A percentile compares a stretch with the other conserved stretches of the same genome.
Conservation (phyloP, 1,284 basidiomycete genomes). For the Ceratobasidium sp. region DNA sequence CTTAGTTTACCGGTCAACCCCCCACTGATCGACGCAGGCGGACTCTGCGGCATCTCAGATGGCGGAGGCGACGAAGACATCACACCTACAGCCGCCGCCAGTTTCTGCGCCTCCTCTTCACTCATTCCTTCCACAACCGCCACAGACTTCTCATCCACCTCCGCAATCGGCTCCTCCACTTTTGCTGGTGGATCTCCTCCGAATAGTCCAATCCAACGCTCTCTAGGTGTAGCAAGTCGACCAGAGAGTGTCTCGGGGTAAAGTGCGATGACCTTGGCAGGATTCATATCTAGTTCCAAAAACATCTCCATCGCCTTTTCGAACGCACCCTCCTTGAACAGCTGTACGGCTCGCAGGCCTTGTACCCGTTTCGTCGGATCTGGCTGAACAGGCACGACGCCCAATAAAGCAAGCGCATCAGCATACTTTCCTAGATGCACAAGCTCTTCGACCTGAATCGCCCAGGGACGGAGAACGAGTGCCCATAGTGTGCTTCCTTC, state of each 20-base stretch:
- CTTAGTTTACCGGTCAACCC: constrained; percentile 62
- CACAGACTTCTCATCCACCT: constrained; percentile 40
- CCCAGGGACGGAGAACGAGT: constrained; percentile 79
- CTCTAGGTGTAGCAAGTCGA: constrained; percentile 75
- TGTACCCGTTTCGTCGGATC: constrained; percentile 63
- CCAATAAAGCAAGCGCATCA: constrained; percentile 86
- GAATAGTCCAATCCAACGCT: constrained; percentile 88
- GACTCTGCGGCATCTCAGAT: background rate
- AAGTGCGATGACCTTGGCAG: constrained; percentile 92
- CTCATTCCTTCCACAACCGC: constrained; percentile 33
- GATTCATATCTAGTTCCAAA: constrained; percentile 90
- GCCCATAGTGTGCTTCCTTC: constrained; percentile 87
- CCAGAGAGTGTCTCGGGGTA: constrained; percentile 89
- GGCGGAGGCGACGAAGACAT: constrained; percentile 54
- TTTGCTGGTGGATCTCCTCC: constrained; percentile 73
- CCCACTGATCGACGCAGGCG: constrained; percentile 52
- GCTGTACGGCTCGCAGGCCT: constrained; percentile 80
- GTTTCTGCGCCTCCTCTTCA: constrained; percentile 41
- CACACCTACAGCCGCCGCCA: constrained; percentile 39
- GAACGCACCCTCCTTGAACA: constrained; percentile 78
- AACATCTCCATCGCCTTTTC: constrained; percentile 89
- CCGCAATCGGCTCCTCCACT: constrained; percentile 46
- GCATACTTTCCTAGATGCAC: constrained; percentile 79
- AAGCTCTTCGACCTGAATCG: constrained; percentile 88
- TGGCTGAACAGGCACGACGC: constrained; percentile 54